Conservation (phyloP, 1,284 basidiomycete species). For the Austroboletus niveus region DNA sequence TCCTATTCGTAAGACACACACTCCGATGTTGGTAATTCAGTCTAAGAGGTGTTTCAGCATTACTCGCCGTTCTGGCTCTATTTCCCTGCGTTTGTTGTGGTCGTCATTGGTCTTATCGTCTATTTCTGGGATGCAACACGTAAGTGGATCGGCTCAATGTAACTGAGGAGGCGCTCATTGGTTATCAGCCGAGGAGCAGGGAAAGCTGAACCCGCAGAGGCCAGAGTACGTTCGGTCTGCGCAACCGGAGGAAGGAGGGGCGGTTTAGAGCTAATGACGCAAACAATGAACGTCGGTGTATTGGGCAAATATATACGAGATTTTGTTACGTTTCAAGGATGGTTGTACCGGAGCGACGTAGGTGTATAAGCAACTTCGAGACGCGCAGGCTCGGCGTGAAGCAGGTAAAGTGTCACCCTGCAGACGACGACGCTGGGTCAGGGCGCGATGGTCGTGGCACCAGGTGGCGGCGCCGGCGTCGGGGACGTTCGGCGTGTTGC, state of each 20-base stretch:
- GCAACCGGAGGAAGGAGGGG: constrained; percentile 16
- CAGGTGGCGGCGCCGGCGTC: constrained; percentile 54
- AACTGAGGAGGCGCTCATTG: constrained; percentile 6
- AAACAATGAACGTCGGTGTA: too few species aligned
- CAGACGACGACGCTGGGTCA: constrained; percentile 12
- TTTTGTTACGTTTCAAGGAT: constrained; percentile 15
- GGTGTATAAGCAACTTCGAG: constrained; percentile 37
- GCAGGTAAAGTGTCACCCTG: constrained; percentile 43
- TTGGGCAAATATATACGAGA: too few species aligned
- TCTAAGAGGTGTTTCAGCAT: constrained; percentile 46
- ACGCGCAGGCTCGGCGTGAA: constrained; percentile 52
- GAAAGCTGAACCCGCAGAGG: constrained; percentile 56
- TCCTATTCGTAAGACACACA: constrained; percentile 54
- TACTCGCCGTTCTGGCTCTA: constrained; percentile 82
- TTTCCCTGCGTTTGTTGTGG: constrained; percentile 70
- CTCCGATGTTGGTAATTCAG: not conserved
- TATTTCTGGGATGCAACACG: constrained; percentile 84
- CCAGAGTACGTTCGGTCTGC: constrained; percentile 56
- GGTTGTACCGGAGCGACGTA: constrained; percentile 16
- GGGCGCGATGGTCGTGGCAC: constrained; percentile 39
- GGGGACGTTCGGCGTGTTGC: constrained; percentile 50
- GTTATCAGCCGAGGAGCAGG: constrained; percentile 70
- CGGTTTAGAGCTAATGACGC: constrained; percentile 15
- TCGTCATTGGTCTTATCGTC: constrained; percentile 68
- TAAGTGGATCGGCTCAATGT: constrained; percentile 36